Base-by-base conservation (phyloP, 2,329 filamentous ascomycete genomes). In the Fusarium armeniacum region DNA sequence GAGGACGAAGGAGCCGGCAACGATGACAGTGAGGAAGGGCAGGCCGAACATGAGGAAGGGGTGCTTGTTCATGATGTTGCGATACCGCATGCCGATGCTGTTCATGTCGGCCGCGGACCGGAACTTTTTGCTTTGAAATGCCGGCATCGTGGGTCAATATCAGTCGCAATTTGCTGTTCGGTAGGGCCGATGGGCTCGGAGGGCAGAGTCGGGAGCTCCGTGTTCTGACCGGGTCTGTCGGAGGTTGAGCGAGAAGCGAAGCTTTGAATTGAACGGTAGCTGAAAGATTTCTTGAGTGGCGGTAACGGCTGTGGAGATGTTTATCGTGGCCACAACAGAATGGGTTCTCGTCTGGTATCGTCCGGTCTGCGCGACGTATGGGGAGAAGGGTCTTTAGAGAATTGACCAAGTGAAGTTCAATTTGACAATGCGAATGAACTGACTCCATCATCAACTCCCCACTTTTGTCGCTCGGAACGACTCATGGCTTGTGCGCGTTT, bases 1-100 rank as follows among this genome's bases (percentile, higher is more conserved):
- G 50, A 99, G 87, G 74, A 97, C 92, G 80, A 99, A 99, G 5
- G 93, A 97, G 1, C 94, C 95, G 3, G 91, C 93, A 28, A 99
- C 89, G 77, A 99, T 97, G 62, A 97, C 90, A 59, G 88, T 83
- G 71, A 99, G 87, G 80, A 99, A 99, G 1, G 96, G 97, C 6
- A 99, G 86, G 3, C 97, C 97, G 78, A 99, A 99, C 68, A 97
- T 88, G 30, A 94, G 83, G 79, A 99, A 99, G 1, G 96, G 97
- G 75, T 92, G 93, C 76, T 87, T 90, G 62, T 88, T 85, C 72
- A 99, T 88, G 63, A 88, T 80, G 33, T 87, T 83, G 61, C 96
- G 92, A 83, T 99, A 99, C 67, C 85, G 85, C 61, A 90, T 87
- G 52, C 92, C 93, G 73, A 97, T 82, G 13, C 87, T 88, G 80